Percentiles rank a stretch among this genome's conserved stretches.
These are phyloP conservation scores for Tephrocybe sp. DNA, from an alignment of 768 basidiomycete genomes.

Conservation along the genomic window DNA sequence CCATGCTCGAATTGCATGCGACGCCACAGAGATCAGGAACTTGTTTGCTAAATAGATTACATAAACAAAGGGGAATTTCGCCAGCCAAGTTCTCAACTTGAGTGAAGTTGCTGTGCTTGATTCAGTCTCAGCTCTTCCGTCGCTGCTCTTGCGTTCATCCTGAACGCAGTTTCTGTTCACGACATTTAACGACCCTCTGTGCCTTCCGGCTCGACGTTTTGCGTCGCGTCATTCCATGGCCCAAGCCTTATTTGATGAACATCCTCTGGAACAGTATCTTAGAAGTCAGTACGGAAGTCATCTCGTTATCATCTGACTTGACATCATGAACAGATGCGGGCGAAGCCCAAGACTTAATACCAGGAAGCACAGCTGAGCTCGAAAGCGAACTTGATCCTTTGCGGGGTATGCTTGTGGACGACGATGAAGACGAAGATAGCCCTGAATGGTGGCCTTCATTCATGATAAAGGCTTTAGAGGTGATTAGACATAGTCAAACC, in stretches of 20 bases:
- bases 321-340: constrained; percentile 46
- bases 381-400: constrained; percentile 36
- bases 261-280: constrained; percentile 73
- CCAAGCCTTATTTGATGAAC: constrained; percentile 74
- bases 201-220: neutral
- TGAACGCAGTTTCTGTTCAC: constrained; percentile 6
- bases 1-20: neutral
- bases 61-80: neutral
- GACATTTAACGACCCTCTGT: constrained; percentile 15
- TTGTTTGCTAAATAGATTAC: constrained; percentile 5
- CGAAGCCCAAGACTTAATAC: constrained; percentile 53
- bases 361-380: constrained; percentile 45
- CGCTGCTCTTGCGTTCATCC: neutral
- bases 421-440: constrained; percentile 14
- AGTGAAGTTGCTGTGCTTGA: neutral
- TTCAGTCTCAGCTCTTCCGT: neutral
- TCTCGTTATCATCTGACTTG: neutral
- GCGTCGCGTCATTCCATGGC: constrained; percentile 47
- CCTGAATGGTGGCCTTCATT: constrained; percentile 36
- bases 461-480: constrained; percentile 35
- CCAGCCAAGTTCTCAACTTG: neutral
- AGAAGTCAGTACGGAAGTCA: constrained; percentile 42
- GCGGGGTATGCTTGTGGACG: constrained; percentile 23
- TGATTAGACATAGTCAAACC: constrained; percentile 22
- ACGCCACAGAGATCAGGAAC: neutral